These are phyloP conservation scores for Neopestalotiopsis sp. DNA, from an alignment of 2,329 filamentous ascomycete genomes.

Conservation along the genomic window DNA sequence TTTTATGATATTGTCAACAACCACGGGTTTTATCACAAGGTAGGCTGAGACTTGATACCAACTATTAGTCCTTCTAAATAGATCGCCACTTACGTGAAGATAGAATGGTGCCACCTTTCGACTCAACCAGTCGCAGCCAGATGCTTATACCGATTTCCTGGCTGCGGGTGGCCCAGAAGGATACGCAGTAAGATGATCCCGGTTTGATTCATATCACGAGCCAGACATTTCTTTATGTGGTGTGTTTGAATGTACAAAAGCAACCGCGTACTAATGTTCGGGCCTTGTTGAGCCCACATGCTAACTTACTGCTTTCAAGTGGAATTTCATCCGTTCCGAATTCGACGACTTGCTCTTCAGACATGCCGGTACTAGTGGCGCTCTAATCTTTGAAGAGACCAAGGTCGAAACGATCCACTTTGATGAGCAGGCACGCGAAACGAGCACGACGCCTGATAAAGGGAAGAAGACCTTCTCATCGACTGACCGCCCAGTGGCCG, in stretches of 20 bases:
- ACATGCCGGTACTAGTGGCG: constrained; percentile 45
- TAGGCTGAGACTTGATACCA: neutral
- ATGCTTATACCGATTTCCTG: neutral
- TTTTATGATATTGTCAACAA: constrained; percentile 30
- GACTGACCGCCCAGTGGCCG: constrained; percentile 39
- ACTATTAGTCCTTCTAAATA: too few species aligned
- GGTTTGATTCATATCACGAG: constrained; percentile 46
- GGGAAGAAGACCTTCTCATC: constrained; percentile 22
- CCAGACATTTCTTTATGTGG: constrained; percentile 39
- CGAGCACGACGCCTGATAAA: neutral
- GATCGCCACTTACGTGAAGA: neutral
- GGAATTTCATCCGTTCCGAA: constrained; percentile 54
- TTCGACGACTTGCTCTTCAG: constrained; percentile 48
- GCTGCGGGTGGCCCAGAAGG: neutral
- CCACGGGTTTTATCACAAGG: neutral
- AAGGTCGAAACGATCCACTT: constrained; percentile 42
- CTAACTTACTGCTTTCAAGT: constrained; percentile 28
- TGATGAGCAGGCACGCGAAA: constrained; percentile 5
- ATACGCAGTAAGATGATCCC: constrained; percentile 28
- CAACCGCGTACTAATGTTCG: too few species aligned
- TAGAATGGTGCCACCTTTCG: neutral
- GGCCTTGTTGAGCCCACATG: too few species aligned
- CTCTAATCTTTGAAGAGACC: constrained; percentile 45
- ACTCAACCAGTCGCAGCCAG: neutral
- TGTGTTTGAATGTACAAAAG: neutral